Percentiles rank a stretch among this genome's conserved stretches.
Evolutionary conservation across 176 grass and related monocot genomes (phyloP).

Genomic region (Melocanna baccifera): DNA sequence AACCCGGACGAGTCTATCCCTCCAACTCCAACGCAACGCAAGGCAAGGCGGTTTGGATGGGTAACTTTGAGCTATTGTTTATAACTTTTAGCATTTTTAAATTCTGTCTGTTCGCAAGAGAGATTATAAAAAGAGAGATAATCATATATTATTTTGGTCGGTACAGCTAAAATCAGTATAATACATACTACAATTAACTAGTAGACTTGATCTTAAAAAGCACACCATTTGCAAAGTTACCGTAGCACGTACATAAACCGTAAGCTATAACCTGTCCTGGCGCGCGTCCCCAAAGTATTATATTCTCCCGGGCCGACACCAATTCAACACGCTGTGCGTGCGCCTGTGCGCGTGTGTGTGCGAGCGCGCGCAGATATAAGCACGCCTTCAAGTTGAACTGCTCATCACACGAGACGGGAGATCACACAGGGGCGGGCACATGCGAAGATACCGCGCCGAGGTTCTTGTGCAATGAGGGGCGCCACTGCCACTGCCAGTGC

Average conservation of each 20-base stretch:
- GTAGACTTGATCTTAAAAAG: too few species aligned
- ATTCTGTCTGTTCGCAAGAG: too few species aligned
- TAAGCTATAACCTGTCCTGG: too few species aligned
- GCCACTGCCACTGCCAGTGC: not conserved
- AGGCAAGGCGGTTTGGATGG: too few species aligned
- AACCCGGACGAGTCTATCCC: constrained; percentile 37
- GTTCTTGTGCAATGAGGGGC: constrained; percentile 21
- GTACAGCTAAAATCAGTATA: too few species aligned
- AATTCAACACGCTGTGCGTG: constrained; percentile 36
- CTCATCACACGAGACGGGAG: not conserved
- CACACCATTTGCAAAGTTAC: too few species aligned
- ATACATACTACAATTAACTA: too few species aligned
- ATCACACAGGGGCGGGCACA: constrained; percentile 19
- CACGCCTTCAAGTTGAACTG: not conserved
- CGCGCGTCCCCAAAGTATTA: not conserved
- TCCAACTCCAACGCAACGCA: constrained; percentile 21
- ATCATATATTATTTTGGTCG: too few species aligned
- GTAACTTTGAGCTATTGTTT: too few species aligned
- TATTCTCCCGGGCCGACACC: constrained; percentile 20
- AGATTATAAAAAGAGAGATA: too few species aligned
- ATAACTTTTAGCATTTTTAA: too few species aligned
- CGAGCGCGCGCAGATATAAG: constrained; percentile 20
- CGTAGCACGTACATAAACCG: too few species aligned
- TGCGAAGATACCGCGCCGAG: constrained; percentile 9
- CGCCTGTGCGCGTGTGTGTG: not conserved